Evolutionary conservation across 2,329 filamentous ascomycete genomes (phyloP), one percentile per base, ranked within the genome.

Genomic region (Microsporum canis): DNA sequence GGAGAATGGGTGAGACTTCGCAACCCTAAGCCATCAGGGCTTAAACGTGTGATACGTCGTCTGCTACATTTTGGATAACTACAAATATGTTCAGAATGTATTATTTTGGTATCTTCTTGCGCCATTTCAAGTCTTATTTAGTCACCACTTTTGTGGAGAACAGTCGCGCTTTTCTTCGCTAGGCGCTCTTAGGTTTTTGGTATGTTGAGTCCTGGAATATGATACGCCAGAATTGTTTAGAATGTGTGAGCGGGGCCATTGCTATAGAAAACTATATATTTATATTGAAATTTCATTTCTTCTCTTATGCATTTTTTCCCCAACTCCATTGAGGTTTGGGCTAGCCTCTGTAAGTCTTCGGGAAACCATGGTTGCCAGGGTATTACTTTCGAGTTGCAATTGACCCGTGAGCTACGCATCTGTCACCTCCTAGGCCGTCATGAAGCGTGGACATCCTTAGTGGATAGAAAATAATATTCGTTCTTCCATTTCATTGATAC

Each of bases 1-100:
- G 94, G 94, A 58, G 91, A 96, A 73, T 97, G 92, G 90, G 78
- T 92, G 57, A 77, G 79, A 56, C 83, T 80, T 17, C 75, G 78
- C 14, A 71, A 81, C 59, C 80, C 82, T 0, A 74, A 74, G 31
- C 64, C 69, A 17, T 71, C 71, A 4, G 66, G 69, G 36, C 69
- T 69, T 66, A 64, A 65, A 17, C 66, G 63, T 29, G 61, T 57
- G 56, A 39, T 62, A 36, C 10, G 23, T 3, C 41, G 45, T 7
- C 27, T 59, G 10, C 33, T 41, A 29, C 34, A 27, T n/a, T n/a
- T 55, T 8, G 27, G 7, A 29, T 31, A 36, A 10, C 5, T 53
- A 34, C n/a, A 27, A 12, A 55, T 17, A 5, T 41, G 31, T 57
- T 39, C 36, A 6, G 36, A 36, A 31, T 57, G 33, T 7, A 31